Base-by-base conservation (phyloP, 257 asterid genomes). In the Lavandula angustifolia region DNA sequence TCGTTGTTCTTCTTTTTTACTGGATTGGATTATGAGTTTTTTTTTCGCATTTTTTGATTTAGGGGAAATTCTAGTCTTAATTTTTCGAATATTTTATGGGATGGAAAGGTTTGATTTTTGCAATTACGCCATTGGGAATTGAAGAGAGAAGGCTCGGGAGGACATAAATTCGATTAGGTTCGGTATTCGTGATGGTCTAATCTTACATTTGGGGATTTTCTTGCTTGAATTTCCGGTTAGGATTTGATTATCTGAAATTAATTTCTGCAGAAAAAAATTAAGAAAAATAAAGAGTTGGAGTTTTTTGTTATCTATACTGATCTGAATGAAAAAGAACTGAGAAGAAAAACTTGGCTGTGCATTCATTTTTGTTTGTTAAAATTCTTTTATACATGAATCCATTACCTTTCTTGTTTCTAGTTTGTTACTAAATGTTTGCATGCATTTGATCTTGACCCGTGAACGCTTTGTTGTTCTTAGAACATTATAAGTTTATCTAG, bases 101-200 rank as follows among this genome's bases (percentile, higher is more conserved):
- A 34, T 60, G 27, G 12, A 31, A 68, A 69, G 67, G 52, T 48
- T 72, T 54, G 42, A 58, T 16, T 56, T 41, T 61, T 68, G 29
- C 6, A 32, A 33, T 44, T 47, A 27, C 27, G 37, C 68, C 54
- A 22, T 66, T 44, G 50, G 38, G 62, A 47, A 11, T 47, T 71
- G 48, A 55, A 46, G 71, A 47, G 46, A 56, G 46, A 58, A 51
- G 67, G 64, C 11, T 38, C 50, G 41, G 17, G 67, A 43, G 14
- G 60, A 54, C 54, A 54, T 51, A 33, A 48, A 46, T 47, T 70
- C 32, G 47, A 33, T 67, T 67, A 63, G 75, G 74, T 76, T 51
- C 43, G 71, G 9, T 62, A 22, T 17, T 38, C 56, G 22, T 58
- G 4, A 53, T 67, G 40, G 22, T 13, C 4, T 56, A 17, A 5